Percentiles rank a stretch among this genome's conserved stretches.
phyloP scores from a whole-genome alignment of 2,329 filamentous ascomycete genomes.

The Aspergillus fructus region DNA sequence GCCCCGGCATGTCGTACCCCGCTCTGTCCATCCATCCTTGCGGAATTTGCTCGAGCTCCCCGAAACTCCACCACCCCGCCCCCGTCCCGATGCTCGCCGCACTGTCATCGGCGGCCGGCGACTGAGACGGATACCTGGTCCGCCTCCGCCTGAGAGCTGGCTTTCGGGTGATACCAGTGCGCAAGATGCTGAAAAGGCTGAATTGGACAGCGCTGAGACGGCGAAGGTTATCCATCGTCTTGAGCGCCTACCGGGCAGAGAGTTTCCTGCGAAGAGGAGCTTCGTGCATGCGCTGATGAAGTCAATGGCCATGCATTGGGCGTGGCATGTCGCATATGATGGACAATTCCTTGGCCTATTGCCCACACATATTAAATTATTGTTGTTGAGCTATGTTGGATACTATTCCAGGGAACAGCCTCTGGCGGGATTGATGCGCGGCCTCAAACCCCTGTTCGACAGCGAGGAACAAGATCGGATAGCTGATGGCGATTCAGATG shows the following conservation, averaged over 20 bases:
- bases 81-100: constrained; percentile 35
- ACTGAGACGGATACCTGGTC: constrained; percentile 42
- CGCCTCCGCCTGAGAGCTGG: constrained; percentile 49
- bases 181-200: constrained; percentile 5
- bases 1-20: constrained; percentile 24
- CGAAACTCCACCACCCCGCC: constrained; percentile 42
- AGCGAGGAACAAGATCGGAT: constrained; percentile 19
- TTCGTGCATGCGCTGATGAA: constrained; percentile 54
- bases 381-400: constrained; percentile 57
- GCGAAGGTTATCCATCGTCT: constrained; percentile 30
- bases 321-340: constrained; percentile 57
- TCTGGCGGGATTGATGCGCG: constrained; percentile 40
- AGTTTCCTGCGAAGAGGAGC: constrained; percentile 39
- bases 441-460: constrained; percentile 48
- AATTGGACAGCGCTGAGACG: constrained; percentile 17
- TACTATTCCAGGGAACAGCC: constrained; percentile 47
- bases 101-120: constrained; percentile 33
- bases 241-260: constrained; percentile 41
- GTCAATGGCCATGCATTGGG: constrained; percentile 57
- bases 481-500: constrained; percentile 37
- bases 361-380: constrained; percentile 52
- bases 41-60: constrained; percentile 47
- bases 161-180: constrained; percentile 24
- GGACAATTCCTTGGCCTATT: constrained; percentile 54
- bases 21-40: constrained; percentile 47